Evolutionary conservation across 495 filamentous ascomycete species (phyloP).

Genomic region (Tuber magnatum): DNA sequence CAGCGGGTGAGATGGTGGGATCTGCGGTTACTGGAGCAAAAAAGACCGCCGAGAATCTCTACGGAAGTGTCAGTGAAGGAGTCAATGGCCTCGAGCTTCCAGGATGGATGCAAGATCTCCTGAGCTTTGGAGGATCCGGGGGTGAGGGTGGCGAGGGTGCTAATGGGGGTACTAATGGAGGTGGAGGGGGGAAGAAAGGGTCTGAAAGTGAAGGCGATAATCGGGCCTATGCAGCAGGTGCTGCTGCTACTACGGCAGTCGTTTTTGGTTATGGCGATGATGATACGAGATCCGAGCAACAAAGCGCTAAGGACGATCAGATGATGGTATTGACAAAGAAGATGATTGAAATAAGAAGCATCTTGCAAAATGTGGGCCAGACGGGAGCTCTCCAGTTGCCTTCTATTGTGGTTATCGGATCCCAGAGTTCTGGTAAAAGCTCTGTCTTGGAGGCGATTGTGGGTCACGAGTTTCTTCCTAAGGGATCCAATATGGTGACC

Average conservation of each 20-base stretch:
- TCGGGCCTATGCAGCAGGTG: slow-evolving; percentile 50
- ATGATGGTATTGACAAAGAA: slow-evolving; percentile 99
- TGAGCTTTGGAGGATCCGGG: slow-evolving; percentile 50
- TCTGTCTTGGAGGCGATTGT: slow-evolving; percentile 96
- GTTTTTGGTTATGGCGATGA: slow-evolving; percentile 68
- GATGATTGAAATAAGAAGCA: slow-evolving; percentile 97
- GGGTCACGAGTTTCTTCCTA: slow-evolving; percentile 94
- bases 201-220: slow-evolving; percentile 48
- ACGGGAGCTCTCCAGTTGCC: slow-evolving; percentile 78
- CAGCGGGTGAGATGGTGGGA: slow-evolving; percentile 60
- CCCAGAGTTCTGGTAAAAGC: slow-evolving; percentile 96
- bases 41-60: slow-evolving; percentile 54
- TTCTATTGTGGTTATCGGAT: slow-evolving; percentile 97
- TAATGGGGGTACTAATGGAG: slow-evolving; percentile 39
- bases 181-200: slow-evolving; percentile 51
- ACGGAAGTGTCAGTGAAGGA: slow-evolving; percentile 22
- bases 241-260: slow-evolving; percentile 61
- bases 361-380: slow-evolving; percentile 84
- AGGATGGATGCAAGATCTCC: slow-evolving; percentile 75
- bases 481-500: slow-evolving; percentile 98
- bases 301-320: slow-evolving; percentile 81
- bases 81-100: slow-evolving; percentile 19
- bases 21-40: slow-evolving; percentile 59
- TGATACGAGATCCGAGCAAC: slow-evolving; percentile 55
- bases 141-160: slow-evolving; percentile 42